Evolutionary conservation across 169 alveolate species (phyloP).

Genomic region (Plasmodium fragile): DNA sequence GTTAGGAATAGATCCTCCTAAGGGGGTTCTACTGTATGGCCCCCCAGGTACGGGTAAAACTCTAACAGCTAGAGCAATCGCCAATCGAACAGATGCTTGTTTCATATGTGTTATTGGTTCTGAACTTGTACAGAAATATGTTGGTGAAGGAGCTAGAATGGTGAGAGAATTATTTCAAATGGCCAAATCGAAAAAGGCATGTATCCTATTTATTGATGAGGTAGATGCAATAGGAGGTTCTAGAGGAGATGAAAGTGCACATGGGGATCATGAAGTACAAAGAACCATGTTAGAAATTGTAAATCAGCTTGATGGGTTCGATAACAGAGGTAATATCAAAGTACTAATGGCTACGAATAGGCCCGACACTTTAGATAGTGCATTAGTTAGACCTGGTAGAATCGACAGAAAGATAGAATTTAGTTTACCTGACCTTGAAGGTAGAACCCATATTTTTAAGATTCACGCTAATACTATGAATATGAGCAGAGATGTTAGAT

Average conservation of each 20-base stretch:
- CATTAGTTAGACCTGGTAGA: conserved; percentile 98
- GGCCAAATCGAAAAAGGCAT: conserved; percentile 98
- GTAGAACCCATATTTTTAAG: conserved; percentile 97
- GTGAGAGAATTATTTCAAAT: conserved; percentile 97
- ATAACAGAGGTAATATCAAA: conserved; percentile 97
- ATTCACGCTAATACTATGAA: conserved; percentile 98
- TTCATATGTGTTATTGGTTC: conserved; percentile 99
- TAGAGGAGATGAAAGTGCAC: conserved; percentile 92
- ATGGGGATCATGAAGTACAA: conserved; percentile 98
- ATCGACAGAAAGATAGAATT: conserved; percentile 99
- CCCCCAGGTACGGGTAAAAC: conserved; percentile 98
- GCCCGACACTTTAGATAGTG: conserved; percentile 99
- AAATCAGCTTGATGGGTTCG: conserved; percentile 99
- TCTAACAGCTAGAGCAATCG: conserved; percentile 99
- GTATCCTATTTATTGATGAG: conserved; percentile 99
- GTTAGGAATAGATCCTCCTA: conserved; percentile 99
- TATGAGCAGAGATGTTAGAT: conserved; percentile 96
- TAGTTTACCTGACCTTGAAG: conserved; percentile 98
- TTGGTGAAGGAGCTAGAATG: conserved; percentile 99
- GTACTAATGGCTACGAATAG: conserved; percentile 99
- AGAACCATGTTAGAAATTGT: conserved; percentile 99
- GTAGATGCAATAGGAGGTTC: conserved; percentile 97
- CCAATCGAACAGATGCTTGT: conserved; percentile 99
- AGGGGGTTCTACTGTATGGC: conserved; percentile 98
- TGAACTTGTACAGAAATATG: conserved; percentile 98